These are phyloP conservation scores for Globisporangium cederbergense DNA, from an alignment of 352 stramenopile genomes.

Conservation along the genomic window DNA sequence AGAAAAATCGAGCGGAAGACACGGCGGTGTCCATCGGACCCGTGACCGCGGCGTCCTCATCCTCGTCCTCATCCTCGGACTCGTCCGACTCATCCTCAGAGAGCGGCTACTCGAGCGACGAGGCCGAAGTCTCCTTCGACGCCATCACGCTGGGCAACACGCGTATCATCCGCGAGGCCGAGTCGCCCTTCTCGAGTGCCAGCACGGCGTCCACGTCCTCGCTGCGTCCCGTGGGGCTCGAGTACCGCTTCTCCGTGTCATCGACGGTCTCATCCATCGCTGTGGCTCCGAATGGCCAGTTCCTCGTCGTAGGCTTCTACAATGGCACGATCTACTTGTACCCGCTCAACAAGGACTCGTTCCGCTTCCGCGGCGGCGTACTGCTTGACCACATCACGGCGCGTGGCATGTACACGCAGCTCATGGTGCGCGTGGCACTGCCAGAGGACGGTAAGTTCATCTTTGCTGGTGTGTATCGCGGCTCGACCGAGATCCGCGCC, in stretches of 20 bases:
- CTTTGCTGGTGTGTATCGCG: constrained; percentile 81
- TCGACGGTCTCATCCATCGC: constrained; percentile 82
- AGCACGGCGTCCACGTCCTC: constrained; percentile 31
- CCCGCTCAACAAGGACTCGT: constrained; percentile 54
- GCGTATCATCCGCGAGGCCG: constrained; percentile 45
- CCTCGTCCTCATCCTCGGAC: constrained; percentile 26
- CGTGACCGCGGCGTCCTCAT: constrained; percentile 14
- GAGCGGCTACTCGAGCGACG: constrained; percentile 39
- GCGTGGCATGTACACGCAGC: constrained; percentile 78
- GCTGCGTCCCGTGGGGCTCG: constrained; percentile 35
- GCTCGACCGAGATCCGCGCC: constrained; percentile 83
- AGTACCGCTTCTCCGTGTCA: constrained; percentile 58
- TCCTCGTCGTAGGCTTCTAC: constrained; percentile 79
- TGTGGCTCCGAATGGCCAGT: constrained; percentile 58
- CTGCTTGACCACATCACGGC: constrained; percentile 79
- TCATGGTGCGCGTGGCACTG: constrained; percentile 75
- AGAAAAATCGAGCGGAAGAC: constrained; percentile 13
- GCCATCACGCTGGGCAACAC: constrained; percentile 62
- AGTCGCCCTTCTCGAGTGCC: constrained; percentile 36
- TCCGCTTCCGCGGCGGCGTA: constrained; percentile 66
- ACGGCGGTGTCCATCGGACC: constrained; percentile 8
- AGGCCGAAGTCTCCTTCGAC: constrained; percentile 63
- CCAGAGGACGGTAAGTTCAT: constrained; percentile 81
- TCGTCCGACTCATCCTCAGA: constrained; percentile 23
- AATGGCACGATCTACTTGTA: constrained; percentile 72